These are phyloP conservation scores for Pythium brachiatum DNA, from an alignment of 352 stramenopile genomes.

Conservation along the genomic window DNA sequence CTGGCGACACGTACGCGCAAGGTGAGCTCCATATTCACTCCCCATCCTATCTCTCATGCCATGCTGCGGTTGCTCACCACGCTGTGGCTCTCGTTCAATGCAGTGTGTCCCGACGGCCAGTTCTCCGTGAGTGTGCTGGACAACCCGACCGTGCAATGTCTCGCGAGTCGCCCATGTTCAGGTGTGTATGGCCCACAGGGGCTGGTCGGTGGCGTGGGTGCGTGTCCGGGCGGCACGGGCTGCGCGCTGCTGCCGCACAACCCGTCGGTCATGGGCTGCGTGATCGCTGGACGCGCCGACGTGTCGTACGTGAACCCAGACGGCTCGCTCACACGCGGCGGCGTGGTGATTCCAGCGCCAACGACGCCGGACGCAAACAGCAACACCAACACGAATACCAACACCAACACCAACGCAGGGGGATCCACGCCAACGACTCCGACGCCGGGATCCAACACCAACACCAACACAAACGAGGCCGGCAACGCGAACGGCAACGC, in stretches of 20 bases:
- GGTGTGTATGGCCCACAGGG: constrained; percentile 54
- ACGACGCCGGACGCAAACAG: constrained; percentile 4
- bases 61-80: constrained; percentile 18
- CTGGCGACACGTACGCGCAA: constrained; percentile 14
- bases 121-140: constrained; percentile 71
- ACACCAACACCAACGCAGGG: constrained; percentile 31
- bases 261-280: constrained; percentile 69
- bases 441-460: not conserved
- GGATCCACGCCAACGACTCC: constrained; percentile 19
- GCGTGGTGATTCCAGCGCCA: constrained; percentile 30
- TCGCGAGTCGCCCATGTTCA: constrained; percentile 51
- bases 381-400: constrained; percentile 18
- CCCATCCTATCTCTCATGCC: not conserved
- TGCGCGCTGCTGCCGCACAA: constrained; percentile 59
- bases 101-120: constrained; percentile 45
- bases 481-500: constrained; percentile 2
- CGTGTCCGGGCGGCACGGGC: constrained; percentile 46
- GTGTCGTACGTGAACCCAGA: constrained; percentile 74
- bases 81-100: constrained; percentile 14
- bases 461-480: not conserved
- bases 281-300: constrained; percentile 40
- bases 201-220: constrained; percentile 45
- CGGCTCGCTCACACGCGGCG: constrained; percentile 52
- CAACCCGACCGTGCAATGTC: constrained; percentile 46
- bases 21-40: constrained; percentile 9